Percentiles rank a stretch among this genome's conserved stretches.
phyloP scores from a whole-genome alignment of 306 rosid species.

The Parietaria judaica region DNA sequence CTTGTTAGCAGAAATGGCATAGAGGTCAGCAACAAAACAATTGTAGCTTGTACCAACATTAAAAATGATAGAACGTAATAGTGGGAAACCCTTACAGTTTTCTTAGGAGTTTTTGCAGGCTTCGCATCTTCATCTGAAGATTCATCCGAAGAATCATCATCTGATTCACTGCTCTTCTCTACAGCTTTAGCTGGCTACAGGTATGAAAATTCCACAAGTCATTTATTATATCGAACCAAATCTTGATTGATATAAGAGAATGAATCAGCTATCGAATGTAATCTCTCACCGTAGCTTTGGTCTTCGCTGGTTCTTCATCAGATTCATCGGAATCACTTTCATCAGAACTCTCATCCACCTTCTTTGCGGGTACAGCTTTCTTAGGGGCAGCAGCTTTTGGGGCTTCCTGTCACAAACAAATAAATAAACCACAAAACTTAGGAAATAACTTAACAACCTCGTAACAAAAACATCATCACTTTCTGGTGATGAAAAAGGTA shows the following conservation, averaged over 20 bases:
- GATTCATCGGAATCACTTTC: slow-evolving; percentile 31
- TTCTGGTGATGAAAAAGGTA: no score
- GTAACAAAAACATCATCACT: not conserved
- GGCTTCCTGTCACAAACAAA: slow-evolving; percentile 12
- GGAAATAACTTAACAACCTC: not conserved
- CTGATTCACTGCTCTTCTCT: slow-evolving; percentile 26
- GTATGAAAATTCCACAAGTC: not conserved
- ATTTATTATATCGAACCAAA: not conserved
- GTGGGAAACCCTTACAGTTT: slow-evolving; percentile 22
- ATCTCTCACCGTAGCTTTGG: slow-evolving; percentile 11
- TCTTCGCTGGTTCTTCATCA: slow-evolving; percentile 36
- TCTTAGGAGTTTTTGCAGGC: slow-evolving; percentile 40
- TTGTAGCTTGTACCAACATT: no score
- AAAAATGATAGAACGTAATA: no score
- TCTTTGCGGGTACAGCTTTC: slow-evolving; percentile 19
- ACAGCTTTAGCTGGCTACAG: slow-evolving; percentile 22
- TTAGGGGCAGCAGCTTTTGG: slow-evolving; percentile 16
- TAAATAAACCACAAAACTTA: not conserved
- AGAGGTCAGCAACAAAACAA: no score
- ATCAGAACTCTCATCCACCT: slow-evolving; percentile 22
- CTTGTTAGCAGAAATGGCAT: not conserved
- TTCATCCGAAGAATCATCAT: slow-evolving; percentile 30
- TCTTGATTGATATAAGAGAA: not conserved
- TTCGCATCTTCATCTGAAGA: slow-evolving; percentile 25
- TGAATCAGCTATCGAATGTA: no score